Evolutionary conservation across 768 basidiomycete species (phyloP).

Genomic region (Calocera cornea): DNA sequence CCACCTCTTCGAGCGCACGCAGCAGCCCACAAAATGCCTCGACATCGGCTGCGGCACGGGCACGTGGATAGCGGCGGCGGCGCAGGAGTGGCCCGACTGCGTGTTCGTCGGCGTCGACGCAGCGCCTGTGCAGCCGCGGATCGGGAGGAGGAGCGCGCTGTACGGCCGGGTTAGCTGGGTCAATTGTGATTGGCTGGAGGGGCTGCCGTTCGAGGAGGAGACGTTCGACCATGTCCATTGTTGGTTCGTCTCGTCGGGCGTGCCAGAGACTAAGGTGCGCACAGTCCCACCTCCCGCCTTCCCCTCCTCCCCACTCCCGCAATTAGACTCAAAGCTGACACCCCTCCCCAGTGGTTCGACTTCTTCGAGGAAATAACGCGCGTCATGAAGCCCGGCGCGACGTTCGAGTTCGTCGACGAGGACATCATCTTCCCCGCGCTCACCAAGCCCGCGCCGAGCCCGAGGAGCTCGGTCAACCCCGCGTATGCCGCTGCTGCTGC

Average conservation of each 20-base stretch:
- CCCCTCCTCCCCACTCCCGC: no score
- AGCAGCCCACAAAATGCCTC: not conserved
- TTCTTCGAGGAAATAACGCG: not conserved
- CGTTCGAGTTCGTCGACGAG: conserved; percentile 1
- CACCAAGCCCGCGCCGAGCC: not conserved
- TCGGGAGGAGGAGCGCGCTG: not conserved
- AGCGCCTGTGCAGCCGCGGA: not conserved
- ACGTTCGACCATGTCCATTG: not conserved
- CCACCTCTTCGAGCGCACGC: not conserved
- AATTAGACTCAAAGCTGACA: no score
- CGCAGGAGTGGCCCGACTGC: not conserved
- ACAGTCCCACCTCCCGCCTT: not conserved
- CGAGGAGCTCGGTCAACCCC: not conserved
- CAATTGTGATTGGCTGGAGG: not conserved
- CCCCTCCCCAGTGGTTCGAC: not conserved
- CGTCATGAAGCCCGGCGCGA: not conserved
- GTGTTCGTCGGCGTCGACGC: not conserved
- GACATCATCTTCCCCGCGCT: not conserved
- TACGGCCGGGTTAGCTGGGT: not conserved
- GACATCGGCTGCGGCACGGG: not conserved
- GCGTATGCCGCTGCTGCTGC: not conserved
- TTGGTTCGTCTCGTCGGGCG: not conserved
- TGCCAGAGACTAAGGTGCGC: conserved; percentile 2
- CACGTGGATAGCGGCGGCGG: not conserved
- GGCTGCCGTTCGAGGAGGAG: not conserved